These are phyloP conservation scores for Phytophthora sp. DNA, from an alignment of 352 stramenopile species.

Conservation along the genomic window DNA sequence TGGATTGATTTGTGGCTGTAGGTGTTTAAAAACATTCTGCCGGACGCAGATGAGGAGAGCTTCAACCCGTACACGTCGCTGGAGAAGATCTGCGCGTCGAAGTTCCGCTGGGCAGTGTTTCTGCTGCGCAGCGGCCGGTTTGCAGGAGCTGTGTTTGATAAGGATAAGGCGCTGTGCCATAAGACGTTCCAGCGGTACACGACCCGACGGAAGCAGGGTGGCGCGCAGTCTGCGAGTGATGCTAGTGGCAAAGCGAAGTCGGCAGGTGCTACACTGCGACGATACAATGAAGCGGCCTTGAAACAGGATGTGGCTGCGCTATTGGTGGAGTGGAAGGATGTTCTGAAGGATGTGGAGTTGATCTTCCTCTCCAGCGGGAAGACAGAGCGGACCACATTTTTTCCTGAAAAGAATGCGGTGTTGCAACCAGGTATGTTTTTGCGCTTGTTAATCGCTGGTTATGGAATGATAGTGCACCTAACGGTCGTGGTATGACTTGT, in stretches of 20 bases:
- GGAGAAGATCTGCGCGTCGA: conserved; percentile 51
- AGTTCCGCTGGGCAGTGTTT: conserved; percentile 87
- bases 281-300: conserved; percentile 92
- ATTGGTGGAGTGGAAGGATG: conserved; percentile 82
- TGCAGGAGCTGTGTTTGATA: conserved; percentile 89
- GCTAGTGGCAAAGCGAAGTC: conserved; percentile 90
- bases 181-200: conserved; percentile 95
- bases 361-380: conserved; percentile 81
- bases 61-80: conserved; percentile 71
- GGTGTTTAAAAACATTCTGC: conserved; percentile 78
- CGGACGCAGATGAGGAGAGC: conserved; percentile 44
- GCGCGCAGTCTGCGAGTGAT: conserved; percentile 91
- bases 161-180: conserved; percentile 90
- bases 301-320: conserved; percentile 89
- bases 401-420: conserved; percentile 72
- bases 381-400: conserved; percentile 80
- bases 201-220: conserved; percentile 93
- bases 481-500: conserved; percentile 3
- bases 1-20: conserved; percentile 15
- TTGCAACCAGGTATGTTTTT: conserved; percentile 42
- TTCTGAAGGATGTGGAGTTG: conserved; percentile 54
- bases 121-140: conserved; percentile 93
- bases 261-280: conserved; percentile 90
- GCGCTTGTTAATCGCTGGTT: not conserved
- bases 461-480: not conserved